phyloP scores from a whole-genome alignment of 805 yeast genomes.

The Zygoascus biomembranicola region DNA sequence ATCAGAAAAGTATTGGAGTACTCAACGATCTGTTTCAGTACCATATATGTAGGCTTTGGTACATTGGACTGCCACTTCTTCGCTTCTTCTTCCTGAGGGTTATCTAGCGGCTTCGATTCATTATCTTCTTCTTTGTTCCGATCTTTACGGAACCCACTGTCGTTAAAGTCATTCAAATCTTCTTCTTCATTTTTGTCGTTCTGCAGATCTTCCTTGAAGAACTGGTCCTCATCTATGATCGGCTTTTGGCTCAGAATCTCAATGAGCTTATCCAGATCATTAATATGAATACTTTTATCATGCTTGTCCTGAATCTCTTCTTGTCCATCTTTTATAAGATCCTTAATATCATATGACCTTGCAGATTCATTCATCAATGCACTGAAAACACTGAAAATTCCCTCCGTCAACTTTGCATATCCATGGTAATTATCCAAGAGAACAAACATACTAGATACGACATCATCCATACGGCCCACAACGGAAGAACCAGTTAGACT shows the following conservation, averaged over 20 bases:
- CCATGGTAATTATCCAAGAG: constrained; percentile 81
- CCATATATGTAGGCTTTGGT: constrained; percentile 49
- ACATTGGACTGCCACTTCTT: constrained; percentile 60
- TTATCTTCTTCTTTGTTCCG: constrained; percentile 20
- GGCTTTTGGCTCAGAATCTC: constrained; percentile 20
- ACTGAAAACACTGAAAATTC: constrained; percentile 59
- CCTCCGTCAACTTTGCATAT: constrained; percentile 60
- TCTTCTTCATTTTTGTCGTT: constrained; percentile 23
- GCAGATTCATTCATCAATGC: constrained; percentile 16
- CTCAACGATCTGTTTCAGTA: constrained; percentile 51
- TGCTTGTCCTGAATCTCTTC: constrained; percentile 2
- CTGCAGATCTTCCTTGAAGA: constrained; percentile 29
- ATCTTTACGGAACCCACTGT: constrained; percentile 14
- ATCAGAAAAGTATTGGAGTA: constrained; percentile 66
- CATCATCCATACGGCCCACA: constrained; percentile 59
- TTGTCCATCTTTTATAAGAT: constrained; percentile 14
- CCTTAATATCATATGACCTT: constrained; percentile 5
- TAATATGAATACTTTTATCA: neutral
- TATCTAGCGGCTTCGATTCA: constrained; percentile 26
- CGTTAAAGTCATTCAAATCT: constrained; percentile 26
- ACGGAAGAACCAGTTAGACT: constrained; percentile 62
- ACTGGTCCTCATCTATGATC: constrained; percentile 23
- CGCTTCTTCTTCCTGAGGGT: constrained; percentile 23
- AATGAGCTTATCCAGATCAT: constrained; percentile 11
- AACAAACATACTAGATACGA: constrained; percentile 65